A percentile compares a stretch with the other conserved stretches of the same genome.
Conservation (phyloP, 169 alveolate species). For the Babesia bovis region DNA sequence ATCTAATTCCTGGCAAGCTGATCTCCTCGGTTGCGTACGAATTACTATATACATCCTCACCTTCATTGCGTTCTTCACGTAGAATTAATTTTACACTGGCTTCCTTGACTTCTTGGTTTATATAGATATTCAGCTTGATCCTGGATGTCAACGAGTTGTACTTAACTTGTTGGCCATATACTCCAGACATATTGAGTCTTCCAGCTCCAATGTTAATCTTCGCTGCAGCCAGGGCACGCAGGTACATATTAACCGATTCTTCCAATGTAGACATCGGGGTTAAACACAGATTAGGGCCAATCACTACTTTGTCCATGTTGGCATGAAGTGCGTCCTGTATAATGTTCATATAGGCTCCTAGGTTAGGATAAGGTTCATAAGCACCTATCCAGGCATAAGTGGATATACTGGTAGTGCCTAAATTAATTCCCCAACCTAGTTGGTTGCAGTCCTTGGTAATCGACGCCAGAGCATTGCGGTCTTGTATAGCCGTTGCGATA, state of each 20-base stretch:
- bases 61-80: neutral
- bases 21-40: slow-evolving; percentile 8
- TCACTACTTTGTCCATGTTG: neutral
- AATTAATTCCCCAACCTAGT: slow-evolving; percentile 15
- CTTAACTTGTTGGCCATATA: slow-evolving; percentile 8
- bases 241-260: slow-evolving; percentile 22
- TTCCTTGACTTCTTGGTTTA: neutral
- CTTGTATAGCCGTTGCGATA: neutral
- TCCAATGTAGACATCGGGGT: slow-evolving; percentile 18
- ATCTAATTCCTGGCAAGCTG: neutral
- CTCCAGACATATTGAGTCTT: neutral
- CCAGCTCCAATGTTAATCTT: slow-evolving; percentile 2
- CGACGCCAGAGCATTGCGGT: neutral
- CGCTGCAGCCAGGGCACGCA: slow-evolving; percentile 30
- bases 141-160: neutral
- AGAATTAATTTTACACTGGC: slow-evolving; percentile 6
- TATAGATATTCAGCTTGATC: neutral
- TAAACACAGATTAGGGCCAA: neutral
- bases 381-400: slow-evolving; percentile 14
- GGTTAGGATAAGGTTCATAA: slow-evolving; percentile 1
- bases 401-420: neutral
- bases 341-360: neutral
- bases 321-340: neutral
- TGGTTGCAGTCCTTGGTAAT: slow-evolving; percentile 1
- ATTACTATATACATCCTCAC: neutral